phyloP scores from a whole-genome alignment of 257 asterid genomes.

The Anisodus acutangulus region DNA sequence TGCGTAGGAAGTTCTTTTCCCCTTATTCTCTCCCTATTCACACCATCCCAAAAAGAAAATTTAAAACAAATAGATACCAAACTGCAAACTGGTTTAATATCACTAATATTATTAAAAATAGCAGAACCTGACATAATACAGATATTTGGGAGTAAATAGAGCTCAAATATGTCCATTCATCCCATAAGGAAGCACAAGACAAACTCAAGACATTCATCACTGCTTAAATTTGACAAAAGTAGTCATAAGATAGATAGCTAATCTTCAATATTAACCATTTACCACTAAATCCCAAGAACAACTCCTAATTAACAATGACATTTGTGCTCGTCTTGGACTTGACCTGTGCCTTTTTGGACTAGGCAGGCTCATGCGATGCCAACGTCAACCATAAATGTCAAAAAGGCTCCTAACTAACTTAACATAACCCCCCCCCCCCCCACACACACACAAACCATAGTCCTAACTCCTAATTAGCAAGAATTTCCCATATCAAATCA shows the following conservation, averaged over 20 bases:
- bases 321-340: neutral
- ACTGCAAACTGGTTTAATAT: neutral
- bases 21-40: neutral
- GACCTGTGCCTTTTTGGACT: too few relatives aligned
- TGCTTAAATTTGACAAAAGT: neutral
- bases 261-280: constrained; percentile 31
- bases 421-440: neutral
- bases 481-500: constrained; percentile 89
- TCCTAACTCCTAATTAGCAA: constrained; percentile 60
- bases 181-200: constrained; percentile 22
- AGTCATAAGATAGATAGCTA: neutral
- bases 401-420: too few relatives aligned
- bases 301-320: neutral
- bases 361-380: too few relatives aligned
- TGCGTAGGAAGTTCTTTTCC: neutral
- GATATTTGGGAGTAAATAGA: constrained; percentile 22
- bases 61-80: neutral
- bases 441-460: neutral
- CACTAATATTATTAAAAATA: neutral
- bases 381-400: too few relatives aligned
- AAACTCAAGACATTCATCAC: constrained; percentile 19
- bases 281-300: neutral
- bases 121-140: neutral
- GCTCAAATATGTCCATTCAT: constrained; percentile 28
- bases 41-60: neutral